phyloP scores from a whole-genome alignment of 1,284 basidiomycete genomes.

The Sphaerobolus stellatus region DNA sequence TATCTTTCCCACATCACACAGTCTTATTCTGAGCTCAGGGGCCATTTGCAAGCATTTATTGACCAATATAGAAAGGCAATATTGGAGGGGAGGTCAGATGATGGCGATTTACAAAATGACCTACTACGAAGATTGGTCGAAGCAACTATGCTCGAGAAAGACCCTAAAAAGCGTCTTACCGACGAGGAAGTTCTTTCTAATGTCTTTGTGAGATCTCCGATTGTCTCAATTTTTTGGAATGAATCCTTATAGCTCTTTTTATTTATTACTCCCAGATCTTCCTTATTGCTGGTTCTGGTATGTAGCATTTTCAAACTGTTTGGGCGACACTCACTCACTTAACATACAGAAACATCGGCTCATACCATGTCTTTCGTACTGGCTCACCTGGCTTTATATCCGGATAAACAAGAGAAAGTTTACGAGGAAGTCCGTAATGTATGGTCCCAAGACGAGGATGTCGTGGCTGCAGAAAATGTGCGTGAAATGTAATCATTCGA shows the following conservation, averaged over 20 bases:
- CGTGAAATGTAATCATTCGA: slow-evolving; percentile 4
- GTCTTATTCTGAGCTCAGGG: slow-evolving; percentile 6
- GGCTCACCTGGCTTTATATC: slow-evolving; percentile 34
- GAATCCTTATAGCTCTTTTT: neutral
- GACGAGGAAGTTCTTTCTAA: slow-evolving; percentile 47
- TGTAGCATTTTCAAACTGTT: neutral
- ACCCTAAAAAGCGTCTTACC: slow-evolving; percentile 30
- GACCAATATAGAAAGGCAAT: neutral
- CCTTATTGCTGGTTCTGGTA: slow-evolving; percentile 25
- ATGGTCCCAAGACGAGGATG: slow-evolving; percentile 20
- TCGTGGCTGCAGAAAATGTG: slow-evolving; percentile 2
- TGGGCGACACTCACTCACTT: neutral
- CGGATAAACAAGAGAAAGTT: slow-evolving; percentile 34
- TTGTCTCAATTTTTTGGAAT: neutral
- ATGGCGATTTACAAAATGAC: slow-evolving; percentile 24
- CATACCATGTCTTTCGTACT: slow-evolving; percentile 36
- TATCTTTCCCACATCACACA: neutral
- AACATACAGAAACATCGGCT: slow-evolving; percentile 31
- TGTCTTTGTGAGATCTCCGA: slow-evolving; percentile 37
- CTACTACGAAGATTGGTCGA: slow-evolving; percentile 45
- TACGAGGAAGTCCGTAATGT: slow-evolving; percentile 26
- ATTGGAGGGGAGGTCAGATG: neutral
- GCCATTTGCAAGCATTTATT: slow-evolving; percentile 3
- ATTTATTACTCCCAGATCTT: slow-evolving; percentile 19
- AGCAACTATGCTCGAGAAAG: slow-evolving; percentile 37